Percentiles rank a stretch among this genome's conserved stretches.
Evolutionary conservation across 495 filamentous ascomycete species (phyloP).

Genomic region (Patellaria atrata): DNA sequence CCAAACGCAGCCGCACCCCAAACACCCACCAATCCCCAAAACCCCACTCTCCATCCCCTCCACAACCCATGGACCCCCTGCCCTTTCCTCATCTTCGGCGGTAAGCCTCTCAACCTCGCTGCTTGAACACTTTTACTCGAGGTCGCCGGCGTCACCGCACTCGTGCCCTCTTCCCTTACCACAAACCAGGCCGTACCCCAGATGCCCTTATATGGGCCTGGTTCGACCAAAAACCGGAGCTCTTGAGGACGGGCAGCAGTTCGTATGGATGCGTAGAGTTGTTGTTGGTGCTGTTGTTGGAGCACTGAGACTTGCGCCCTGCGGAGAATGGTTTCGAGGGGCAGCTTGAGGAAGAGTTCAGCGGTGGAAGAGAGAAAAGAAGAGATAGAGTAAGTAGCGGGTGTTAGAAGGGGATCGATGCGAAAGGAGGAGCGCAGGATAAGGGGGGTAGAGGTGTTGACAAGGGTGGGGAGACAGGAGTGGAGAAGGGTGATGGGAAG

Average conservation of each 20-base stretch:
- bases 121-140: constrained; percentile 5
- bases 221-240: constrained; percentile 58
- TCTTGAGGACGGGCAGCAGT: constrained; percentile 21
- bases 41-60: constrained; percentile 86
- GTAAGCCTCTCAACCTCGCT: constrained; percentile 23
- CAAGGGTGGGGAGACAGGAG: constrained; percentile 63
- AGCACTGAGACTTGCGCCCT: constrained; percentile 64
- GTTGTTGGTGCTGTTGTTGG: constrained; percentile 15
- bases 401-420: constrained; percentile 70
- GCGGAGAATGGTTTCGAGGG: constrained; percentile 81
- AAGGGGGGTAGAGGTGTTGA: constrained; percentile 66
- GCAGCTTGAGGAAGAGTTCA: constrained; percentile 75
- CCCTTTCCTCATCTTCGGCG: constrained; percentile 43
- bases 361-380: constrained; percentile 60
- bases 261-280: constrained; percentile 7
- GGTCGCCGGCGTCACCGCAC: constrained; percentile 24
- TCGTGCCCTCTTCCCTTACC: constrained; percentile 60
- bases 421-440: constrained; percentile 57
- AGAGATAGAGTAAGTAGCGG: constrained; percentile 59
- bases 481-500: constrained; percentile 75
- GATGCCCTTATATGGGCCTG: constrained; percentile 65
- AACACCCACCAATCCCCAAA: constrained; percentile 87
- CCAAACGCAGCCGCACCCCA: constrained; percentile 59
- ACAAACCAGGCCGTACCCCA: constrained; percentile 81
- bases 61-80: constrained; percentile 77